Percentiles rank a stretch among this genome's conserved stretches.
Conservation (phyloP, 148 eudicot species). For the Vaccinium corymbosum region DNA sequence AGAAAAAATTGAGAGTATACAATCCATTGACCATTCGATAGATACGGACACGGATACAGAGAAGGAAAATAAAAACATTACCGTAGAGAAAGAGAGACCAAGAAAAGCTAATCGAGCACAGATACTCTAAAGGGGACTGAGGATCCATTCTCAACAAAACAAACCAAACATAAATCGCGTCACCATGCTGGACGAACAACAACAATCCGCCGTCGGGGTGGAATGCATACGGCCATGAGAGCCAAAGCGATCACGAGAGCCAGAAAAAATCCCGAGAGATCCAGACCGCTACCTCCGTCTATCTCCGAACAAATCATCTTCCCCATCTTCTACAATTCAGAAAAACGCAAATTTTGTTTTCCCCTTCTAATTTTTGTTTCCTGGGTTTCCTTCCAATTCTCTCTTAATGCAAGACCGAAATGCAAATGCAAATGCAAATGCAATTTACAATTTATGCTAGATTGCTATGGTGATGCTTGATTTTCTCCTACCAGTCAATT, state of each 20-base stretch:
- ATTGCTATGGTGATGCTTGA: neutral
- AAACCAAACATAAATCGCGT: neutral
- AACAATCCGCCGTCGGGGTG: neutral
- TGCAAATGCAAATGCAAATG: neutral
- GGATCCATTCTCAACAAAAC: neutral
- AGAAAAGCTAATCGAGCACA: neutral
- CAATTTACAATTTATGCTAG: neutral
- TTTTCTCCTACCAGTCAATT: neutral
- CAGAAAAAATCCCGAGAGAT: neutral
- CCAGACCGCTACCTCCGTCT: neutral
- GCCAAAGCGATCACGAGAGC: constrained; percentile 13
- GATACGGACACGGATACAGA: neutral
- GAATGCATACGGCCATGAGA: constrained; percentile 4
- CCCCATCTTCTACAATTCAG: constrained; percentile 10
- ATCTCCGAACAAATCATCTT: neutral
- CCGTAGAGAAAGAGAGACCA: neutral
- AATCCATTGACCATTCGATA: neutral
- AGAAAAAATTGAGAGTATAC: neutral
- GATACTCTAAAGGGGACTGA: neutral
- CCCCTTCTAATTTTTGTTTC: neutral
- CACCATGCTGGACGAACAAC: neutral
- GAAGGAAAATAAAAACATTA: neutral
- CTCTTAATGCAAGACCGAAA: neutral
- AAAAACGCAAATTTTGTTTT: neutral
- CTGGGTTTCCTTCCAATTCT: neutral